These are phyloP conservation scores for Bacterosira constricta DNA, from an alignment of 108 stramenopile species.

Conservation along the genomic window DNA sequence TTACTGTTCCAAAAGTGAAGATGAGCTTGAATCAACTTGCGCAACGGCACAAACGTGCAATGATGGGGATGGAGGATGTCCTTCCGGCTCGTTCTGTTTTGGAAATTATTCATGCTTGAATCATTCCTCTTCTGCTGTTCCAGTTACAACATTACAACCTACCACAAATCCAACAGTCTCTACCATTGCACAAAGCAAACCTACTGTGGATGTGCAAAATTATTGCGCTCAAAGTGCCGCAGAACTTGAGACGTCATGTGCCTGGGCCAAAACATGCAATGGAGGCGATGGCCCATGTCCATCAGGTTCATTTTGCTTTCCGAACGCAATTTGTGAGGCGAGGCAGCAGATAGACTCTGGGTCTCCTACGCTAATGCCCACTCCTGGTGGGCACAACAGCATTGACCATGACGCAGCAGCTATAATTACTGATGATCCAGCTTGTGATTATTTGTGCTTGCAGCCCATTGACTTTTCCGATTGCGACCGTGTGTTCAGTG, in stretches of 20 bases:
- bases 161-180: not conserved
- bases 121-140: not conserved
- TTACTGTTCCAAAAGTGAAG: constrained; percentile 25
- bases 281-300: constrained; percentile 2
- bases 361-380: not conserved
- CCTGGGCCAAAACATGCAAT: constrained; percentile 9
- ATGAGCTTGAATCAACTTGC: constrained; percentile 16
- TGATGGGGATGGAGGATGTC: constrained; percentile 10
- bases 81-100: constrained; percentile 15
- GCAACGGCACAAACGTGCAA: constrained; percentile 21
- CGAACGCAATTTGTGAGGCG: not conserved
- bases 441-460: not conserved
- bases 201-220: constrained; percentile 16
- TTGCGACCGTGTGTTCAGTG: not conserved
- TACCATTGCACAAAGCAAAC: too few relatives aligned
- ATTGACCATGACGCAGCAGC: not conserved
- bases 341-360: not conserved
- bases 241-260: constrained; percentile 8
- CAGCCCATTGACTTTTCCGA: not conserved
- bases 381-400: not conserved
- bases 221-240: constrained; percentile 21
- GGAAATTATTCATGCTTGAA: not conserved
- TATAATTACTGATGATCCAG: not conserved
- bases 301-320: constrained; percentile 6
- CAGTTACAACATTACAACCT: not conserved